phyloP scores from a whole-genome alignment of 108 stramenopile genomes.

The Cyclotella cryptica region DNA sequence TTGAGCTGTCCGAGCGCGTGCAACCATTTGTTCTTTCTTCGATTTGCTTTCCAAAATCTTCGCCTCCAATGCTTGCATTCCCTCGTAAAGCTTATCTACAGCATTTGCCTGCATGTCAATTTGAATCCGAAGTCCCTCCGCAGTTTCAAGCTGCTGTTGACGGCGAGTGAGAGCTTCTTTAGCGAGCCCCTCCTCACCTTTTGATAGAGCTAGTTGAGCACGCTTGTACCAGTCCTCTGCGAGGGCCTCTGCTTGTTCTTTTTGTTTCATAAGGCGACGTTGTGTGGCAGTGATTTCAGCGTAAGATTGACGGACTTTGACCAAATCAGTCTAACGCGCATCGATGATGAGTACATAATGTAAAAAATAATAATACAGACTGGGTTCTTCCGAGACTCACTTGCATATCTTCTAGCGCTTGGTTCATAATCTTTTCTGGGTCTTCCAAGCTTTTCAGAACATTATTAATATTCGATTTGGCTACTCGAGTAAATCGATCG shows the following conservation, averaged over 20 bases:
- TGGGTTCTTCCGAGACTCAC: slow-evolving; percentile 45
- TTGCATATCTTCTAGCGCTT: slow-evolving; percentile 98
- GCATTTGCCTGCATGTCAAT: slow-evolving; percentile 80
- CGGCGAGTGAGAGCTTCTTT: slow-evolving; percentile 91
- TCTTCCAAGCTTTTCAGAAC: slow-evolving; percentile 92
- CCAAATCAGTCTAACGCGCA: slow-evolving; percentile 79
- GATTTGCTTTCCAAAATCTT: slow-evolving; percentile 93
- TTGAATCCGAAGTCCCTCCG: slow-evolving; percentile 67
- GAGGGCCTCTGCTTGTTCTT: slow-evolving; percentile 86
- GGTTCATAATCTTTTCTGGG: slow-evolving; percentile 97
- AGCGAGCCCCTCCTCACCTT: slow-evolving; percentile 94
- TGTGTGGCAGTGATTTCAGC: slow-evolving; percentile 97
- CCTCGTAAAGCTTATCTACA: slow-evolving; percentile 91
- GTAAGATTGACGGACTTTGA: slow-evolving; percentile 96
- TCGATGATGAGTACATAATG: background rate
- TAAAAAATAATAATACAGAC: background rate
- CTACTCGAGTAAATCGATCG: slow-evolving; percentile 84
- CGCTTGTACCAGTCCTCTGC: slow-evolving; percentile 94
- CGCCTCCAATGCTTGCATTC: slow-evolving; percentile 93
- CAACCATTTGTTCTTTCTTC: slow-evolving; percentile 96
- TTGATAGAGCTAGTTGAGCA: slow-evolving; percentile 93
- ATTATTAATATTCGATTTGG: slow-evolving; percentile 92
- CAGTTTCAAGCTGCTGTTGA: slow-evolving; percentile 88
- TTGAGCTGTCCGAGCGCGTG: slow-evolving; percentile 95
- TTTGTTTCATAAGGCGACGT: slow-evolving; percentile 91